Percentiles rank a stretch among this genome's conserved stretches.
phyloP scores from a whole-genome alignment of 2,329 filamentous ascomycete species.

The Fusarium begoniae region DNA sequence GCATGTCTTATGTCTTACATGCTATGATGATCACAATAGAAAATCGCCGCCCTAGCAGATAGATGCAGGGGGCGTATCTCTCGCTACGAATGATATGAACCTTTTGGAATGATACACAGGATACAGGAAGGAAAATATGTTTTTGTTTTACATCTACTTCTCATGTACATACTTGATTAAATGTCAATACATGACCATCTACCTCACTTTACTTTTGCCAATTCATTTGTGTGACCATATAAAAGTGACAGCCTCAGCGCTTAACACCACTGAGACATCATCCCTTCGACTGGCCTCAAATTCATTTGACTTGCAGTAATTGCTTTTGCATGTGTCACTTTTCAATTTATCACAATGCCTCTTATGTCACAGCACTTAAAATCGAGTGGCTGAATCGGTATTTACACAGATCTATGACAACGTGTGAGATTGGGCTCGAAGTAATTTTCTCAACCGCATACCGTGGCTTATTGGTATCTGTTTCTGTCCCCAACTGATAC shows the following conservation, averaged over 20 bases:
- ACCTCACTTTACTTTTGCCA: not conserved
- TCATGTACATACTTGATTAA: conserved; percentile 33
- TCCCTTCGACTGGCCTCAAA: not conserved
- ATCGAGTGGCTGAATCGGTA: not conserved
- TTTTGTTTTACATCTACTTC: conserved; percentile 29
- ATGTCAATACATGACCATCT: conserved; percentile 18
- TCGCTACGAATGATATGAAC: conserved; percentile 38
- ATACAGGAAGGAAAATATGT: conserved; percentile 29
- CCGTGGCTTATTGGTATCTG: not conserved
- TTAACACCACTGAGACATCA: not conserved
- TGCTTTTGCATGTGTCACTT: conserved; percentile 2
- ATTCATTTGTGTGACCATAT: not conserved
- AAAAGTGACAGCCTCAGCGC: not conserved
- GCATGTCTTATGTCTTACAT: conserved; percentile 13
- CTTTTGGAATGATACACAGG: conserved; percentile 35
- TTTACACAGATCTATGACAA: conserved; percentile 13
- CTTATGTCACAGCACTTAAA: conserved; percentile 15
- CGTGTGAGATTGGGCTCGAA: not conserved
- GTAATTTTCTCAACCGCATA: conserved; percentile 24
- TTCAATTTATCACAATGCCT: not conserved
- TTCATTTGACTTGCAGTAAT: not conserved
- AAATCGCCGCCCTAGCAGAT: conserved; percentile 30
- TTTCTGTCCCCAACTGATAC: conserved; percentile 1
- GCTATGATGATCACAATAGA: conserved; percentile 39
- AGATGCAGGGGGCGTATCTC: conserved; percentile 23